Conservation (phyloP, 2,329 filamentous ascomycete species). For the Bipolaris sorokiniana region DNA sequence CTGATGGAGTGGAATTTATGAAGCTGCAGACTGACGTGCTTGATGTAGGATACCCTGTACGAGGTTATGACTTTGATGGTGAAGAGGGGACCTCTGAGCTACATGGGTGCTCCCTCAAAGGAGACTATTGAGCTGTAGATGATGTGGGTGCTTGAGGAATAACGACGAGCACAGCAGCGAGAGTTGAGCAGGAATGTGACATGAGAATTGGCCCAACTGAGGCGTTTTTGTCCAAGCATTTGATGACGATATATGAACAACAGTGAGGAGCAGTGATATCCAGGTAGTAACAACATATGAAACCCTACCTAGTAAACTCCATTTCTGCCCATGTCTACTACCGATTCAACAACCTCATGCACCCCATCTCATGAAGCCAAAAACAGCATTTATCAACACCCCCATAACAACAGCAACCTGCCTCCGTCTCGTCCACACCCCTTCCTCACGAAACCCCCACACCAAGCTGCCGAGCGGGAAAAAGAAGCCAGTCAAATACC, state of each 20-base stretch:
- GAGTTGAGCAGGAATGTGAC: background rate
- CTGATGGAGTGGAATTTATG: background rate
- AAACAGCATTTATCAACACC: slow-evolving; percentile 76
- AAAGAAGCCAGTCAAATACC: slow-evolving; percentile 90
- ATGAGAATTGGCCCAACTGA: background rate
- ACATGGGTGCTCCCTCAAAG: slow-evolving; percentile 47
- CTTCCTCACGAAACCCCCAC: slow-evolving; percentile 86
- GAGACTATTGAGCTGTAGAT: slow-evolving; percentile 34
- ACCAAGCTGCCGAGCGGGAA: slow-evolving; percentile 87
- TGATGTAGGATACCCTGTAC: slow-evolving; percentile 64
- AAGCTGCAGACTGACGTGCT: slow-evolving; percentile 3
- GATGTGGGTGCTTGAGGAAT: background rate
- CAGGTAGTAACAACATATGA: background rate
- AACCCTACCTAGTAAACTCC: background rate
- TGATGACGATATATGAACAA: background rate
- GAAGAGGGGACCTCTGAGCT: slow-evolving; percentile 73
- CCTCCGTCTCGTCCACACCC: slow-evolving; percentile 83
- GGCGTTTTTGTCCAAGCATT: background rate
- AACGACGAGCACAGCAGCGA: background rate
- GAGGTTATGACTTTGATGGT: slow-evolving; percentile 85
- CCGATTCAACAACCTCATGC: slow-evolving; percentile 20
- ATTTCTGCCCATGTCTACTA: slow-evolving; percentile 21
- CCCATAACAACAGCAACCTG: slow-evolving; percentile 87
- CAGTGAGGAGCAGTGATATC: too few relatives aligned
- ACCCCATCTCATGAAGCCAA: slow-evolving; percentile 72